phyloP scores from a whole-genome alignment of 2,329 filamentous ascomycete species.

The Akanthomyces uredinophilus region DNA sequence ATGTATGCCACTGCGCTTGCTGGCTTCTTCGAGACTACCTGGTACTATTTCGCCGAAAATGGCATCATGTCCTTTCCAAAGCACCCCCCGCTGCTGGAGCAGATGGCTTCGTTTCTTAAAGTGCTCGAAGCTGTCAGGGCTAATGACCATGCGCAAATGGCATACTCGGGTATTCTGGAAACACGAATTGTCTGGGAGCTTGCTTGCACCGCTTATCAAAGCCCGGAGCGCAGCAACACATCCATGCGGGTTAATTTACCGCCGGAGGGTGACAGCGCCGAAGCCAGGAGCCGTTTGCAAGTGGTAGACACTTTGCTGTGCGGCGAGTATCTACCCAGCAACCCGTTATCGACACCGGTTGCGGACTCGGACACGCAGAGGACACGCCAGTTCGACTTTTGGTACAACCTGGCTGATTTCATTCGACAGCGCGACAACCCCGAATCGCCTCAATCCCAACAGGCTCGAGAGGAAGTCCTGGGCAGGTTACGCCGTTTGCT shows the following conservation, averaged over 20 bases:
- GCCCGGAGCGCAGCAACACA: slow-evolving; percentile 31
- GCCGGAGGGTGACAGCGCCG: slow-evolving; percentile 53
- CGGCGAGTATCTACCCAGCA: slow-evolving; percentile 58
- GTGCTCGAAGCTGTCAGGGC: slow-evolving; percentile 44
- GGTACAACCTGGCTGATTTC: slow-evolving; percentile 69
- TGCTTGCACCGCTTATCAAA: slow-evolving; percentile 43
- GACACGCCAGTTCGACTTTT: slow-evolving; percentile 69
- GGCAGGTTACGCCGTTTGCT: slow-evolving; percentile 63
- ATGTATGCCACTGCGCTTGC: slow-evolving; percentile 72
- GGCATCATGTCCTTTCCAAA: slow-evolving; percentile 42
- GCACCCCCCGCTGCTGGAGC: slow-evolving; percentile 56
- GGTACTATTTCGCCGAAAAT: slow-evolving; percentile 60
- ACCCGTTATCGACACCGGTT: slow-evolving; percentile 49
- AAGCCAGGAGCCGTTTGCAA: slow-evolving; percentile 64
- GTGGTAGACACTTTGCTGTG: slow-evolving; percentile 74
- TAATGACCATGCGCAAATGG: slow-evolving; percentile 48
- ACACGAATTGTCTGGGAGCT: slow-evolving; percentile 57
- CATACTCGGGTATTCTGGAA: slow-evolving; percentile 50
- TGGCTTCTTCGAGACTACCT: slow-evolving; percentile 73
- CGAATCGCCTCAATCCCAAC: slow-evolving; percentile 34
- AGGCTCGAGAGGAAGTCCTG: slow-evolving; percentile 62
- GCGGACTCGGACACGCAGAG: slow-evolving; percentile 48
- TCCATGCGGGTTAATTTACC: slow-evolving; percentile 35
- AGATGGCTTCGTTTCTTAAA: slow-evolving; percentile 61
- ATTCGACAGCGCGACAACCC: slow-evolving; percentile 55